Percentiles rank a stretch among this genome's conserved stretches.
These are phyloP conservation scores for Heritiera littoralis DNA, from an alignment of 345 rosid genomes.

Conservation along the genomic window DNA sequence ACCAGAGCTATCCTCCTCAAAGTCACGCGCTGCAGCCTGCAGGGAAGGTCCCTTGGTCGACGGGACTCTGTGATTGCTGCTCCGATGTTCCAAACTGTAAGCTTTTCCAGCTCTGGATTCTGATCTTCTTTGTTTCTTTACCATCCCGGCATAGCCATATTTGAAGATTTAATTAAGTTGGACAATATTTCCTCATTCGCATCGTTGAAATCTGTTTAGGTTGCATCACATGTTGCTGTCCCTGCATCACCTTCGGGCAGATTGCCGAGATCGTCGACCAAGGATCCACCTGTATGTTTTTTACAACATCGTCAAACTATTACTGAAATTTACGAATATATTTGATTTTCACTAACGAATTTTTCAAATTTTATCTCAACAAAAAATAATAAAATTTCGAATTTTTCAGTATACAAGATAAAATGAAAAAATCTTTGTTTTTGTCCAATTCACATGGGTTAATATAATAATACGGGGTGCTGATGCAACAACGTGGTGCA, in stretches of 20 bases:
- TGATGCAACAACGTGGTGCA: conserved; percentile 9
- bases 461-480: not conserved
- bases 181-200: not conserved
- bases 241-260: conserved; percentile 45
- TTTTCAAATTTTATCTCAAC: too few species aligned
- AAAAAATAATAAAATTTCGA: too few species aligned
- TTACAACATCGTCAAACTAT: too few species aligned
- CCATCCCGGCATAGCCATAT: not conserved
- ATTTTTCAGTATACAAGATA: too few species aligned
- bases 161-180: conserved; percentile 12
- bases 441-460: not conserved
- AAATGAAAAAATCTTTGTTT: too few species aligned
- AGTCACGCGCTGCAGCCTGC: not conserved
- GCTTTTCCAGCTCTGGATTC: not conserved
- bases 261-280: conserved; percentile 40
- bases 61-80: conserved; percentile 10
- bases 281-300: conserved; percentile 37
- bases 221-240: conserved; percentile 42
- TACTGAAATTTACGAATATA: too few species aligned
- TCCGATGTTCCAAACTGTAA: conserved; percentile 14
- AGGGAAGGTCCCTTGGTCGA: conserved; percentile 12
- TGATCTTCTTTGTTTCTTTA: not conserved
- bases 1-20: not conserved
- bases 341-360: too few species aligned
- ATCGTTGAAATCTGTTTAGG: conserved; percentile 17